phyloP scores from a whole-genome alignment of 352 stramenopile genomes.

The Pythium aquatile region DNA sequence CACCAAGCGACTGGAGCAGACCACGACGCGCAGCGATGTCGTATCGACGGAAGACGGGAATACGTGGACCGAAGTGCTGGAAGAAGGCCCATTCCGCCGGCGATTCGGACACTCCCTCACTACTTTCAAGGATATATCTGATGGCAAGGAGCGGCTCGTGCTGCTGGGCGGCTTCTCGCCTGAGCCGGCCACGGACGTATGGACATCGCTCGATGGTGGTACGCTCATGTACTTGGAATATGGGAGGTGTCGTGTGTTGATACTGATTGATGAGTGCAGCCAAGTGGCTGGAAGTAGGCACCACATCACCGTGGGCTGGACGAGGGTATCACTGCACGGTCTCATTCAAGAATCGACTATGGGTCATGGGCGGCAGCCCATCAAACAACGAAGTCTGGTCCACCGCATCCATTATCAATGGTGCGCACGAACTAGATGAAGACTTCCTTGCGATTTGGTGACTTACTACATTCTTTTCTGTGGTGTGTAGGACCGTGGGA shows the following conservation, averaged over 20 bases:
- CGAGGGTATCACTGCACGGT: slow-evolving; percentile 77
- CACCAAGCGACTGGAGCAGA: slow-evolving; percentile 69
- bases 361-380: slow-evolving; percentile 74
- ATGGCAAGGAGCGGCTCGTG: slow-evolving; percentile 51
- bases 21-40: slow-evolving; percentile 64
- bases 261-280: slow-evolving; percentile 19
- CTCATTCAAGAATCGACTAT: slow-evolving; percentile 53
- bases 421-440: slow-evolving; percentile 6
- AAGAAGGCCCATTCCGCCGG: slow-evolving; percentile 70
- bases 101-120: slow-evolving; percentile 74
- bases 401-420: slow-evolving; percentile 53
- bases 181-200: slow-evolving; percentile 72
- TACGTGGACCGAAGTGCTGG: slow-evolving; percentile 60
- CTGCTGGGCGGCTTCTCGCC: slow-evolving; percentile 75
- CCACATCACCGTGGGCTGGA: slow-evolving; percentile 49
- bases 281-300: slow-evolving; percentile 42
- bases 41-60: slow-evolving; percentile 55
- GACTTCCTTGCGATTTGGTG: neutral
- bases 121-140: slow-evolving; percentile 50
- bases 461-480: neutral
- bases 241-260: neutral
- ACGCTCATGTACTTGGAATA: neutral
- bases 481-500: slow-evolving; percentile 34
- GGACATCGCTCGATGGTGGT: slow-evolving; percentile 67
- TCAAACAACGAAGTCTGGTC: slow-evolving; percentile 82